These are phyloP conservation scores for Hymenoscyphus fructigenus DNA, from an alignment of 2,329 filamentous ascomycete species.

Conservation along the genomic window DNA sequence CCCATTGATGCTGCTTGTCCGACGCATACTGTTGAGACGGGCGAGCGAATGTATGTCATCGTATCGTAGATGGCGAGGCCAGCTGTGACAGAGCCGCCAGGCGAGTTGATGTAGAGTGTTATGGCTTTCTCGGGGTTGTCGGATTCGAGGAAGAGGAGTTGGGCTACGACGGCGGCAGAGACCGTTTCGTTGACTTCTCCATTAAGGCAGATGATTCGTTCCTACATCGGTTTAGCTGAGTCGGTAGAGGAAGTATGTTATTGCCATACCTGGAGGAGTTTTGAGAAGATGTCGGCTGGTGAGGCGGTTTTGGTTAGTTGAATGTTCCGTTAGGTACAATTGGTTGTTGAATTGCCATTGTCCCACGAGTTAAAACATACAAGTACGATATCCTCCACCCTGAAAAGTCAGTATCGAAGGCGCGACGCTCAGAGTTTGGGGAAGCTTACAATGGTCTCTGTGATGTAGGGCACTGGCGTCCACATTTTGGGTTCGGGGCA, in stretches of 20 bases:
- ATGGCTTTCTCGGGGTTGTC: conserved; percentile 94
- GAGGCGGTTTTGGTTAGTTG: neutral
- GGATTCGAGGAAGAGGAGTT: conserved; percentile 96
- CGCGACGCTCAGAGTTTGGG: conserved; percentile 26
- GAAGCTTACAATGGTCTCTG: conserved; percentile 54
- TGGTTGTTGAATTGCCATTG: conserved; percentile 16
- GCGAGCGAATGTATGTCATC: conserved; percentile 93
- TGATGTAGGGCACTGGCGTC: conserved; percentile 52
- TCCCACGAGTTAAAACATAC: conserved; percentile 52
- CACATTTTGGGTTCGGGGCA: conserved; percentile 35
- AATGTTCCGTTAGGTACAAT: conserved; percentile 30
- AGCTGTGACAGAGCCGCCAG: conserved; percentile 88
- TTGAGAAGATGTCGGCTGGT: conserved; percentile 78
- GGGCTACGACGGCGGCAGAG: conserved; percentile 91
- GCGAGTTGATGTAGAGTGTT: conserved; percentile 96
- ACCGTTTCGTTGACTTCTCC: conserved; percentile 86
- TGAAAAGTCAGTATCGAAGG: conserved; percentile 41
- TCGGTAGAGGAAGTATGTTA: neutral
- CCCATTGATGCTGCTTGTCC: conserved; percentile 97
- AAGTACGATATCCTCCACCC: conserved; percentile 76
- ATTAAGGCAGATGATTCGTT: conserved; percentile 92
- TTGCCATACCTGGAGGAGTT: conserved; percentile 65
- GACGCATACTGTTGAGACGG: conserved; percentile 92
- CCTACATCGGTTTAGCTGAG: conserved; percentile 46
- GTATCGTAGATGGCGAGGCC: conserved; percentile 94